These are phyloP conservation scores for Eucalyptus dawsonii DNA, from an alignment of 345 rosid species.

Conservation along the genomic window DNA sequence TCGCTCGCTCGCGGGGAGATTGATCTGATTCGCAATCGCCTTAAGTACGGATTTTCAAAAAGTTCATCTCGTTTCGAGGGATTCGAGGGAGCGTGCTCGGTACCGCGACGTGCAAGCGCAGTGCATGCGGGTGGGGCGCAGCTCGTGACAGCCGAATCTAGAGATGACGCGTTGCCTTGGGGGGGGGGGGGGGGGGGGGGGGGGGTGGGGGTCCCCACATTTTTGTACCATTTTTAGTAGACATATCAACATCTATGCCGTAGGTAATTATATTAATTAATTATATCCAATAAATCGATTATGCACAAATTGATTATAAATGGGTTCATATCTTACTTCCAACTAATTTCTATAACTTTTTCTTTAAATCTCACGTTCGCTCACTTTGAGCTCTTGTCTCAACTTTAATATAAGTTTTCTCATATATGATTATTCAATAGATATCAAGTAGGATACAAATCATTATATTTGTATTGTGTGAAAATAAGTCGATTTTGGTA, in stretches of 20 bases:
- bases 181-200: not conserved
- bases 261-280: too few relatives aligned
- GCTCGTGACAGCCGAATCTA: not conserved
- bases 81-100: not conserved
- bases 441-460: fast-evolving
- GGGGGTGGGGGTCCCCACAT: not conserved
- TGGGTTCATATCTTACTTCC: too few relatives aligned
- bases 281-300: too few relatives aligned
- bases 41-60: not conserved
- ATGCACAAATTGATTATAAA: too few relatives aligned
- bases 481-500: too few relatives aligned
- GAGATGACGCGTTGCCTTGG: not conserved
- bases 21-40: not conserved
- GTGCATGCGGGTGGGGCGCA: not conserved
- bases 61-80: not conserved
- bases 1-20: too few relatives aligned
- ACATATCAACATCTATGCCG: too few relatives aligned
- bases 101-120: not conserved
- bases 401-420: fast-evolving
- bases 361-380: fast-evolving
- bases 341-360: fast-evolving
- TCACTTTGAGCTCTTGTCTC: fast-evolving
- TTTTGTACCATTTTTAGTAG: not conserved
- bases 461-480: too few relatives aligned
- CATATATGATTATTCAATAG: too few relatives aligned